phyloP scores from a whole-genome alignment of 306 rosid genomes.

The Rosa multiflora region DNA sequence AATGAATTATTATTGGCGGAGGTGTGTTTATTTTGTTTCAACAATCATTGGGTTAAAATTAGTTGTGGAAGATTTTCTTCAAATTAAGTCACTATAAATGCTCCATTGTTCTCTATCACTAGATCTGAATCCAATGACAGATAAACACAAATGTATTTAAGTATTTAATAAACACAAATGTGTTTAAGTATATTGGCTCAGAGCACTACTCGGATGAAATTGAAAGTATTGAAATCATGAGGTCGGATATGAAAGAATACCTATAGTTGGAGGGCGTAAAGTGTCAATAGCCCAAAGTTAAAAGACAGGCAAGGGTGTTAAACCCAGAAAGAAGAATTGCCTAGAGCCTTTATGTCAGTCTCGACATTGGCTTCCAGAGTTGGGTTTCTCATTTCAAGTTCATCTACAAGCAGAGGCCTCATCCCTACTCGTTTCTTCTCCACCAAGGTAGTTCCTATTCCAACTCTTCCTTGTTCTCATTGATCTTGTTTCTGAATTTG shows the following conservation, averaged over 20 bases:
- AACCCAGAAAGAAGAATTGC: neutral
- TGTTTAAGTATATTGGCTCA: no score
- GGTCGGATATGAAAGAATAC: neutral
- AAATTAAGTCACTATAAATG: no score
- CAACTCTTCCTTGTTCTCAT: neutral
- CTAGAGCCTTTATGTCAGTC: neutral
- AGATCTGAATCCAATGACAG: no score
- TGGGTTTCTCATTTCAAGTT: conserved; percentile 4
- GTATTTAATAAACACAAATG: no score
- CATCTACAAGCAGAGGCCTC: neutral
- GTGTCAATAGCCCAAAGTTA: neutral
- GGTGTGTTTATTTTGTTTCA: no score
- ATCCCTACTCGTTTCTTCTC: neutral
- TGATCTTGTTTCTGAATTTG: neutral
- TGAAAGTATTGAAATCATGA: neutral
- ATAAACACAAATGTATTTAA: no score
- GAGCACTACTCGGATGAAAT: no score
- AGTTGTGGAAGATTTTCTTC: no score
- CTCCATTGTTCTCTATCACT: no score
- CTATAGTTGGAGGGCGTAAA: neutral
- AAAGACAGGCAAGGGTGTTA: neutral
- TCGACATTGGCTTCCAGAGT: neutral
- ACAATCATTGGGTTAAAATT: no score
- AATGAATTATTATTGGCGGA: no score
- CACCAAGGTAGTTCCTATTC: conserved; percentile 2